Evolutionary conservation across 2,329 filamentous ascomycete genomes (phyloP).

Genomic region (Monosporascus ibericus): DNA sequence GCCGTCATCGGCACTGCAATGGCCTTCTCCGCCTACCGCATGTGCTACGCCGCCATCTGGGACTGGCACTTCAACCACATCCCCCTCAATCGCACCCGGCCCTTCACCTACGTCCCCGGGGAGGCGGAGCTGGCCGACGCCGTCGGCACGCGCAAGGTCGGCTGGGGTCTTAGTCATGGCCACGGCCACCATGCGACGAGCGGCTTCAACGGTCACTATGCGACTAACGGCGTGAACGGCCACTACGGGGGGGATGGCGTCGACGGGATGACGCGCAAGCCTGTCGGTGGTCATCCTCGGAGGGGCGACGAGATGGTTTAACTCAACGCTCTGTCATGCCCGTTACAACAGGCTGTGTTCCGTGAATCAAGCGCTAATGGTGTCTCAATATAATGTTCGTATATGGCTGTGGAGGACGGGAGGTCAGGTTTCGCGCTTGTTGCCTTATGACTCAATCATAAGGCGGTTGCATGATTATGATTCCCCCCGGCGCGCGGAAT

Average conservation of each 20-base stretch:
- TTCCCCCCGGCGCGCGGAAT: too few species aligned
- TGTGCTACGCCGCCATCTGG: slow-evolving; percentile 63
- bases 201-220: slow-evolving; percentile 8
- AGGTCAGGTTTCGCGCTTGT: too few species aligned
- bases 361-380: too few species aligned
- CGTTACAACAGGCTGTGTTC: too few species aligned
- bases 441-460: too few species aligned
- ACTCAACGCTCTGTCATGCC: background rate
- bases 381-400: too few species aligned
- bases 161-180: slow-evolving; percentile 46
- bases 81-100: slow-evolving; percentile 51
- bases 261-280: slow-evolving; percentile 13
- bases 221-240: slow-evolving; percentile 1
- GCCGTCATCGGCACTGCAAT: slow-evolving; percentile 59
- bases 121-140: slow-evolving; percentile 44
- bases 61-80: slow-evolving; percentile 63
- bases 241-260: slow-evolving; percentile 2
- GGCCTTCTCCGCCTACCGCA: slow-evolving; percentile 59
- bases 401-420: too few species aligned
- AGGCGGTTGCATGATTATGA: too few species aligned
- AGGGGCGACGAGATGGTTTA: slow-evolving; percentile 22
- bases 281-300: slow-evolving; percentile 10
- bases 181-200: slow-evolving; percentile 18
- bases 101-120: slow-evolving; percentile 45
- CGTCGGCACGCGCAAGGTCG: slow-evolving; percentile 52